phyloP scores from a whole-genome alignment of 2,329 filamentous ascomycete species.

The Eutypa lata region DNA sequence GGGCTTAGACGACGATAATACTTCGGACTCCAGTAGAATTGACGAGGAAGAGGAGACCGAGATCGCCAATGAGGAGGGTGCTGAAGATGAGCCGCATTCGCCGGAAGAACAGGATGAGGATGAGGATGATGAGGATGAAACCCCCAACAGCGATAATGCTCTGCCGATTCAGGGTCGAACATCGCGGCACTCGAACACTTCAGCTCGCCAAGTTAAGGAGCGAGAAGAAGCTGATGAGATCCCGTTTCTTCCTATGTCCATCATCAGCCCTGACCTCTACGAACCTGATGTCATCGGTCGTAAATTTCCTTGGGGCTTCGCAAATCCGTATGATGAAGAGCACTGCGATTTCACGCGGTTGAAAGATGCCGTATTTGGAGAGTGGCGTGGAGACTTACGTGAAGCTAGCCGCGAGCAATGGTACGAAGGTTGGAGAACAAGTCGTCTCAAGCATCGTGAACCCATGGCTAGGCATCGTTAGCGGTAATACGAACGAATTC shows the following conservation, averaged over 20 bases:
- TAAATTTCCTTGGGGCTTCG: conserved; percentile 94
- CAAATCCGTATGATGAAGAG: conserved; percentile 83
- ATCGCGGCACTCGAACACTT: conserved; percentile 43
- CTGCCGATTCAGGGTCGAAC: conserved; percentile 36
- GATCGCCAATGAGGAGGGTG: conserved; percentile 21
- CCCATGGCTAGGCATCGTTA: conserved; percentile 31
- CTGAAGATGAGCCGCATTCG: conserved; percentile 19
- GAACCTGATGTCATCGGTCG: conserved; percentile 77
- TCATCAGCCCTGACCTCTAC: conserved; percentile 91
- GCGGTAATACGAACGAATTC: background rate
- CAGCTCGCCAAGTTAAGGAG: conserved; percentile 44
- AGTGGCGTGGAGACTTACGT: conserved; percentile 88
- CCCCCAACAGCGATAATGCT: conserved; percentile 31
- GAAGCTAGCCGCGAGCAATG: conserved; percentile 88
- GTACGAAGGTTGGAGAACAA: conserved; percentile 94
- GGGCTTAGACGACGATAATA: conserved; percentile 70
- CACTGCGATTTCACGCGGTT: conserved; percentile 93
- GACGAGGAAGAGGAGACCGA: conserved; percentile 52
- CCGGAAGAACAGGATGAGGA: conserved; percentile 20
- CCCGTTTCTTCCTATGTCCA: conserved; percentile 82
- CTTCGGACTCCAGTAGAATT: conserved; percentile 48
- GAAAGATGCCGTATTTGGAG: conserved; percentile 87
- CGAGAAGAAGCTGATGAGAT: conserved; percentile 48
- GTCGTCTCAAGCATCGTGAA: conserved; percentile 56
- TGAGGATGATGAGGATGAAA: conserved; percentile 22